Evolutionary conservation across 306 rosid genomes (phyloP).

Genomic region (barrel medic (Medicago truncatula)): DNA sequence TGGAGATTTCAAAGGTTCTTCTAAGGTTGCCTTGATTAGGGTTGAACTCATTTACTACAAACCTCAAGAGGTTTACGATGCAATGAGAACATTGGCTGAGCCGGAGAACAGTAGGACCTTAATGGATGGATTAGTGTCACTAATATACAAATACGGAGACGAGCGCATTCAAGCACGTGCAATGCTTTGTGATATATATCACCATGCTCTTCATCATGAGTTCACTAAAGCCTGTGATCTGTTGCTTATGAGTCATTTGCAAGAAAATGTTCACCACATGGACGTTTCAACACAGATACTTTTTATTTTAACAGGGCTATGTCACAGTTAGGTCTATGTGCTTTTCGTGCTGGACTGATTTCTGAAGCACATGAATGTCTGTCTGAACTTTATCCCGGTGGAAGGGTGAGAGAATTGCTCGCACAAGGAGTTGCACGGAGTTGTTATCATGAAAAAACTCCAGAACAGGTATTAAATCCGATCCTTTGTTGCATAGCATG

Average conservation of each 20-base stretch:
- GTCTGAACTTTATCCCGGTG: slow-evolving; percentile 92
- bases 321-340: slow-evolving; percentile 93
- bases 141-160: slow-evolving; percentile 83
- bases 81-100: slow-evolving; percentile 91
- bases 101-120: slow-evolving; percentile 78
- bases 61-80: slow-evolving; percentile 95
- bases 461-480: slow-evolving; percentile 78
- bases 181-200: slow-evolving; percentile 97
- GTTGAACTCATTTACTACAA: slow-evolving; percentile 88
- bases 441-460: slow-evolving; percentile 95
- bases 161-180: slow-evolving; percentile 95
- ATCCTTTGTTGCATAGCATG: neutral
- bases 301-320: too few relatives aligned
- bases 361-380: slow-evolving; percentile 90
- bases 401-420: slow-evolving; percentile 94
- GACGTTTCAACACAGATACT: slow-evolving; percentile 95
- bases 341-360: slow-evolving; percentile 79
- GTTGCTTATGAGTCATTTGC: slow-evolving; percentile 96
- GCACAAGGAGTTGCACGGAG: slow-evolving; percentile 97
- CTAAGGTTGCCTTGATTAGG: slow-evolving; percentile 83
- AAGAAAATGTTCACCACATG: slow-evolving; percentile 86
- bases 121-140: slow-evolving; percentile 83
- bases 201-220: slow-evolving; percentile 87
- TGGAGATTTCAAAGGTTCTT: slow-evolving; percentile 70
- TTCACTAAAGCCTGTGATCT: slow-evolving; percentile 86